phyloP scores from a whole-genome alignment of 2,329 filamentous ascomycete genomes.

The Beauveria bassiana region DNA sequence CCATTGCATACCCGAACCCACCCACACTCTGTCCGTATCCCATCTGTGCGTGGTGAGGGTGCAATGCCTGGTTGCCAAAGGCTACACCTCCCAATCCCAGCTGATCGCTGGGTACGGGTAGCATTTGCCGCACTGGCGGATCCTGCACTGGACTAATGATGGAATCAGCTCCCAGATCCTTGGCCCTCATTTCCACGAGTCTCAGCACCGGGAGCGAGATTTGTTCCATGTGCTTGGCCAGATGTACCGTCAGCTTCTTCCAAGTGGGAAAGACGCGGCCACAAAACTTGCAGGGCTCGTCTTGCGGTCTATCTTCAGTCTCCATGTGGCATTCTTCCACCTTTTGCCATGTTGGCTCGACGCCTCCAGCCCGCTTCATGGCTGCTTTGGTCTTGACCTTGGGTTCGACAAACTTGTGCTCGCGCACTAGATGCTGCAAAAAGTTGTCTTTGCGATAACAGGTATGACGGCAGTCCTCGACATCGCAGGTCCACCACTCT shows the following conservation, averaged over 20 bases:
- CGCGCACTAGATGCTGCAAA: conserved; percentile 81
- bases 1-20: not conserved
- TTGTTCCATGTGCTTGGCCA: conserved; percentile 91
- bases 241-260: conserved; percentile 91
- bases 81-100: not conserved
- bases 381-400: conserved; percentile 68
- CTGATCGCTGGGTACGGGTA: conserved; percentile 21
- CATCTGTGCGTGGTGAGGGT: conserved; percentile 7
- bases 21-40: not conserved
- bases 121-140: conserved; percentile 32
- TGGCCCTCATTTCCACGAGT: conserved; percentile 41
- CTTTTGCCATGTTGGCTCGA: conserved; percentile 65
- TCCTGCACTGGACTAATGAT: conserved; percentile 62
- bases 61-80: conserved; percentile 1
- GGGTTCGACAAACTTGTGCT: conserved; percentile 80
- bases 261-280: conserved; percentile 71
- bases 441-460: conserved; percentile 92
- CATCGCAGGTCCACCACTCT: conserved; percentile 84
- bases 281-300: conserved; percentile 84
- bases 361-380: conserved; percentile 48
- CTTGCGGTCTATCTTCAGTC: conserved; percentile 55
- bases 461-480: conserved; percentile 70
- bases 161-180: conserved; percentile 50
- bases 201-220: conserved; percentile 74
- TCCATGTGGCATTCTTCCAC: conserved; percentile 71